Evolutionary conservation across 306 rosid species (phyloP).

Genomic region (Inga oerstediana): DNA sequence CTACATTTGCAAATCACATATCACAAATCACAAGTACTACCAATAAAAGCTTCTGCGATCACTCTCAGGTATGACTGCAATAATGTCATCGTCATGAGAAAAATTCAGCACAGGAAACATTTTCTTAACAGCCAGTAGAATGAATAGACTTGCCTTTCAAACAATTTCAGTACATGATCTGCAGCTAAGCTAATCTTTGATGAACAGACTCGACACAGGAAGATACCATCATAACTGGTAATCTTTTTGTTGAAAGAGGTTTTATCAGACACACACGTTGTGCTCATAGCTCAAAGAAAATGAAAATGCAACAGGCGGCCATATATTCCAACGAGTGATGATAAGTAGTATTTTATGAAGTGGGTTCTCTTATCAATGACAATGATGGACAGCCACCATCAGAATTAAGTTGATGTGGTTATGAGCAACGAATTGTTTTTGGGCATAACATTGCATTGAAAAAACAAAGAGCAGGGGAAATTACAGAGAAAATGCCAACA

Average conservation of each 20-base stretch:
- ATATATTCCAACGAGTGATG: constrained; percentile 27
- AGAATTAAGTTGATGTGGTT: constrained; percentile 15
- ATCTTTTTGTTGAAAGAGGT: neutral
- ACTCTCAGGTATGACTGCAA: neutral
- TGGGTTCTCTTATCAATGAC: neutral
- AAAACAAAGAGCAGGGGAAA: constrained; percentile 32
- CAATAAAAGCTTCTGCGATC: constrained; percentile 2
- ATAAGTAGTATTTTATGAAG: constrained; percentile 16
- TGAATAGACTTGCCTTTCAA: constrained; percentile 15
- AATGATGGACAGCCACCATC: constrained; percentile 27
- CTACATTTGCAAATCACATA: neutral
- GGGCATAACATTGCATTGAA: constrained; percentile 38
- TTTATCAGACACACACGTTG: neutral
- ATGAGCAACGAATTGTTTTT: constrained; percentile 24
- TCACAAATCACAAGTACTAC: neutral
- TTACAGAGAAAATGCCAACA: constrained; percentile 19
- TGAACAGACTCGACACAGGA: neutral
- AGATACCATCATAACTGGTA: neutral
- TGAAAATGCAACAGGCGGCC: constrained; percentile 13
- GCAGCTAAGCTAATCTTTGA: constrained; percentile 1
- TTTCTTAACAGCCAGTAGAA: neutral
- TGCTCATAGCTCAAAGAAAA: neutral
- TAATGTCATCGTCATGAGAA: neutral
- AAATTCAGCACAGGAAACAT: constrained; percentile 15
- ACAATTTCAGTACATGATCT: neutral